Evolutionary conservation across 495 filamentous ascomycete species (phyloP), one percentile per base, ranked within the genome.

Genomic region (Choiromyces venosus): DNA sequence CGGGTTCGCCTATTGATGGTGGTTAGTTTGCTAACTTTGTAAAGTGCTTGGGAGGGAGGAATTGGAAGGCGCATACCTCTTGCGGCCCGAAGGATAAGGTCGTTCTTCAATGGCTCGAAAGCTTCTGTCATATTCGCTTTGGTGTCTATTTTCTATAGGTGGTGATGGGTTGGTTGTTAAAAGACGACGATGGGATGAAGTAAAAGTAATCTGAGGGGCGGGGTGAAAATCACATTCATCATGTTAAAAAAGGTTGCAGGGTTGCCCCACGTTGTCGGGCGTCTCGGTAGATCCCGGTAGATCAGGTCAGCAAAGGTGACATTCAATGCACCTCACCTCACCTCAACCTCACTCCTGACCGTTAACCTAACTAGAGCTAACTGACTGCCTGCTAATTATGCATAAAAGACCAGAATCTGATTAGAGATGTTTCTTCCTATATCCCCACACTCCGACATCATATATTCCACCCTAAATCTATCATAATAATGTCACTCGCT

Each of bases 41-140:
- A 67, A 68, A 75, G 67, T 68, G 25, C n/a, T n/a, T n/a, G n/a
- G 19, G 65, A 56, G 52, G 69, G 67, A 12, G 70, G 71, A 36
- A 67, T 37, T 67, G 33, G 37, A 66, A 42, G 71, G 79, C n/a
- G 83, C 81, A 21, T 84, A 97, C 94, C 93, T 86, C 90, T 88
- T 71, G 94, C 94, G 68, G 93, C 91, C 82, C 95, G 87, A 73
- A 99, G 83, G 76, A 99, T 85, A 71, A 97, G 84, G 80, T 98
- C 95, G 82, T 98, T 99, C 83, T 93, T 88, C 78, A 98, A 84
- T 46, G 92, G 90, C 72, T 88, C 88, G 75, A 97, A 96, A 79
- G 87, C 82, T 76, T 86, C 82, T 69, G 85, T 83, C 90, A 92
- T 91, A 42, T 36, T 73, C 73, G 12, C 37, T 40, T 73, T 39